Base-by-base conservation (phyloP, 495 filamentous ascomycete species). In the Aeminium ludgeri region DNA sequence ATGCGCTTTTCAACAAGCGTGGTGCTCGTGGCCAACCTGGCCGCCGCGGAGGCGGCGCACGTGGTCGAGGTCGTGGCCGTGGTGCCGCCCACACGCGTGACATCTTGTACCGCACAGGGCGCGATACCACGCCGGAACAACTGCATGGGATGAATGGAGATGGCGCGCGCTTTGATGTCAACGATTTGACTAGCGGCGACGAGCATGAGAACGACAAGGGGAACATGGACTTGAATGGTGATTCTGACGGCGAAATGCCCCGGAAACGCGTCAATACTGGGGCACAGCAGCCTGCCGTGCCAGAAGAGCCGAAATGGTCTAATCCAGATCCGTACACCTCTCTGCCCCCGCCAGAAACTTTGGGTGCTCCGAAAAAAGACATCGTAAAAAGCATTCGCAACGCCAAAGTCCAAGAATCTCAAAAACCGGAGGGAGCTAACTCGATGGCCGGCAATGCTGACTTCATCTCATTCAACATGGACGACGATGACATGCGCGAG, bases 261-360 rank as follows among this genome's bases (percentile, higher is more conserved):
- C 36, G 39, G 30, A 42, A 43, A 20, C 31, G 30, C 16, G 33
- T 18, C 18, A 49, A 40, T 13, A 19, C 41, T 11, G 25, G 33
- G 6, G 27, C 23, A 15, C 34, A n/a, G n/a, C n/a, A 28, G 12
- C n/a, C 37, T 31, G 49, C 30, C 6, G 11, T 16, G 8, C 18
- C 25, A 19, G 66, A 65, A 33, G 50, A 49, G 2, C 84, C 84
- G 0, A 80, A 76, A 57, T 95, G 86, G 86, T 92, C 83, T 1
- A 95, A 95, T 50, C 84, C 86, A 3, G 86, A 95, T 58, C 83
- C 84, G 0, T 95, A 93, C 59, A 89, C 81, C 2, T 77, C 66
- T 2, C 62, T 89, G 6, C 86, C 86, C 5, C 82, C 82, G 6
- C 67, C 73, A 0, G 76, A 80, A 50, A 72, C 69, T 48, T 66